Percentiles rank a stretch among this genome's conserved stretches.
Evolutionary conservation across 2,329 filamentous ascomycete genomes (phyloP).

Genomic region (Scortechinia acanthostroma): DNA sequence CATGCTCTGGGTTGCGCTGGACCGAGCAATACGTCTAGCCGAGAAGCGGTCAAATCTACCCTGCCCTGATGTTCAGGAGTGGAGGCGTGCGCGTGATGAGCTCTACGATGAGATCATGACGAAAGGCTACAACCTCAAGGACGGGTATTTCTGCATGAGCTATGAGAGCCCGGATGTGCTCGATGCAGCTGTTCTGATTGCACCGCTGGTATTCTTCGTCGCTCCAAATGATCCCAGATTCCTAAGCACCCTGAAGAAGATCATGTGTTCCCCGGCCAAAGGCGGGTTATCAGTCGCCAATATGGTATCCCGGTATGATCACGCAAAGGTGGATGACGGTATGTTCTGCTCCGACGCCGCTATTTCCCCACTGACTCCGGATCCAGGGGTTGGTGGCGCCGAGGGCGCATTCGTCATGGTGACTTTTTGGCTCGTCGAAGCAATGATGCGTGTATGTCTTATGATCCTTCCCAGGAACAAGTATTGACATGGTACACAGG

Average conservation of each 20-base stretch:
- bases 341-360: conserved; percentile 7
- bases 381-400: conserved; percentile 59
- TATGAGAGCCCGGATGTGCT: conserved; percentile 66
- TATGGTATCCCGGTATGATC: conserved; percentile 71
- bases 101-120: conserved; percentile 74
- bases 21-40: conserved; percentile 65
- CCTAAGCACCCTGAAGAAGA: conserved; percentile 63
- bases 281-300: conserved; percentile 70
- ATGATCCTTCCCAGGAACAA: conserved; percentile 17
- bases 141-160: conserved; percentile 68
- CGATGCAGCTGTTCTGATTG: conserved; percentile 70
- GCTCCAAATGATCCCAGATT: conserved; percentile 73
- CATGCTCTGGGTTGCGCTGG: conserved; percentile 77
- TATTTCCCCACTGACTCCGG: conserved; percentile 6
- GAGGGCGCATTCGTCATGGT: conserved; percentile 78
- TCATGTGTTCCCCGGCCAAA: conserved; percentile 66
- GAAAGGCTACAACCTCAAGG: conserved; percentile 65
- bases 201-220: conserved; percentile 74
- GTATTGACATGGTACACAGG: conserved; percentile 35
- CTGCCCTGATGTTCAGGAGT: conserved; percentile 61
- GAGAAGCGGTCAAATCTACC: conserved; percentile 67
- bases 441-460: conserved; percentile 60
- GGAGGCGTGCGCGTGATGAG: conserved; percentile 58
- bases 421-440: conserved; percentile 77
- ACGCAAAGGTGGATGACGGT: conserved; percentile 63